Evolutionary conservation across 257 asterid species (phyloP), one percentile per base, ranked within the genome.

Genomic region (Rehmannia glutinosa): DNA sequence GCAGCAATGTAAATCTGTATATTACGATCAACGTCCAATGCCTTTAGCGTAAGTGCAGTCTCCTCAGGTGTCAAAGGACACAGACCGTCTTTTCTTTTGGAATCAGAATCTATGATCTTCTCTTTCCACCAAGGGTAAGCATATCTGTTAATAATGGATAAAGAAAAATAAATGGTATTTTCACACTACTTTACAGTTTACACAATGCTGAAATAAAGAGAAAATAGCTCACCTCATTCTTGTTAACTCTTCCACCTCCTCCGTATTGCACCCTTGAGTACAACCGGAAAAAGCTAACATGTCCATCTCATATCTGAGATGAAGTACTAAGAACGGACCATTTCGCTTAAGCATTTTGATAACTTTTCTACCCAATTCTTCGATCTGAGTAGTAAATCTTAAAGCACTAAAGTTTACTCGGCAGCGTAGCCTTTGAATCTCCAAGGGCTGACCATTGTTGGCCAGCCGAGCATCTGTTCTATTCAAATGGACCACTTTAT

Each of bases 231-330:
- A 86, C 96, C 96, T 82, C 53, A 89, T 71, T 60, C 63, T 78
- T 78, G 77, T 84, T 59, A 89, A 92, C 82, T 89, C 88, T 68
- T 84, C 88, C 2, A 87, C 86, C 71, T 89, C 96, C 69, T 76
- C 81, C 32, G 42, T 32, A 2, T 82, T 82, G 86, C 96, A 89
- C 75, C 95, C 95, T 75, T 80, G 94, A 45, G 96, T 86, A 73
- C 96, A 89, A 60, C 96, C 96, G 0, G 96, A 89, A 77, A 89
- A 89, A 59, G 96, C 96, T 75, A 89, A 64, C 96, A 89, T 86
- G 75, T 89, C 95, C 96, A 89, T 89, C 80, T 89, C 96, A 73
- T 89, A 89, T 71, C 95, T 81, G 74, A 89, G 66, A 76, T 89
- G 96, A 81, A 89, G 69, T 11, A 88, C 89, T 69, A 89, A 67